Conservation (phyloP, 2,329 filamentous ascomycete genomes). For the Fonsecaea multimorphosa region DNA sequence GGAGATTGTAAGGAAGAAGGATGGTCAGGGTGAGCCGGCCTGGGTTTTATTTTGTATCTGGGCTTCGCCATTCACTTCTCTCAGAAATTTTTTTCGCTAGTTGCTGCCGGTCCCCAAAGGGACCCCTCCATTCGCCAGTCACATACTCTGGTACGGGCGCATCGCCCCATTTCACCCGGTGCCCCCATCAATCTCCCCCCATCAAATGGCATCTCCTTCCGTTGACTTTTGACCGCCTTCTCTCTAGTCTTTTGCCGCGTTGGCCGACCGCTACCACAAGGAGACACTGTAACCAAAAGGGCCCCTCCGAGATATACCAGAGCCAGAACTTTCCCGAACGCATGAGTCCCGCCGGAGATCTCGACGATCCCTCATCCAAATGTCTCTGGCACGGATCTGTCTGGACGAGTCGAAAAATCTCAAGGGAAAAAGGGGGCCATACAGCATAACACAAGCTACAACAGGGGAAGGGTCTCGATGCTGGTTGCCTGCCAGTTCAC, state of each 20-base stretch:
- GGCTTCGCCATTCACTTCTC: conserved; percentile 6
- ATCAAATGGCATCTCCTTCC: conserved; percentile 12
- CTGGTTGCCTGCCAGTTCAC: background rate
- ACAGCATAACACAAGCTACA: background rate
- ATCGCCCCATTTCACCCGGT: conserved; percentile 20
- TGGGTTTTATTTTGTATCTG: conserved; percentile 15
- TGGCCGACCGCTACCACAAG: conserved; percentile 12
- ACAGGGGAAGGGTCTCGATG: background rate
- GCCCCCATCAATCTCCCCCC: conserved; percentile 13
- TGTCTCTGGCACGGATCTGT: conserved; percentile 8
- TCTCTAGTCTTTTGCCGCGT: conserved; percentile 13
- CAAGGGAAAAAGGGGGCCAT: background rate
- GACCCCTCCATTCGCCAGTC: conserved; percentile 15
- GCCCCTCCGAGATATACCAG: conserved; percentile 2
- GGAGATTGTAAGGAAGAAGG: conserved; percentile 26
- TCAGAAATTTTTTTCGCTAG: conserved; percentile 23
- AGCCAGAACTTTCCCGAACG: conserved; percentile 7
- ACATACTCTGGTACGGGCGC: conserved; percentile 7
- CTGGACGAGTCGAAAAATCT: conserved; percentile 12
- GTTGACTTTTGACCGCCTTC: conserved; percentile 7
- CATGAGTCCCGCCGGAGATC: background rate
- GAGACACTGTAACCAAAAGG: conserved; percentile 5
- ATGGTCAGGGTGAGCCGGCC: conserved; percentile 13
- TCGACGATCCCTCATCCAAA: conserved; percentile 8
- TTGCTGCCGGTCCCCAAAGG: background rate